Evolutionary conservation across 306 rosid genomes (phyloP).

Genomic region (Trifolium repens): DNA sequence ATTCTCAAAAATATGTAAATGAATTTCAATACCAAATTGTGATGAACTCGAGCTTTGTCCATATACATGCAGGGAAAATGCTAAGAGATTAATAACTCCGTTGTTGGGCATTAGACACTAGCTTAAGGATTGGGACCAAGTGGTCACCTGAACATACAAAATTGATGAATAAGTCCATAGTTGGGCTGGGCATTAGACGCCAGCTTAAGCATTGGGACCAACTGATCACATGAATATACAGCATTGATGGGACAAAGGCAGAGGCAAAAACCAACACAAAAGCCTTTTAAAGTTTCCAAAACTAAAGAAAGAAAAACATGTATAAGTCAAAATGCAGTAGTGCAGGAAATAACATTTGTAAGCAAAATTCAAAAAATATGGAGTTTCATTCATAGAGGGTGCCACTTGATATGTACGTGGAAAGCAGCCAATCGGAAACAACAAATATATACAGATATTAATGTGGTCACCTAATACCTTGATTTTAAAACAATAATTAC

Average conservation of each 20-base stretch:
- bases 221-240: conserved; percentile 15
- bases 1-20: conserved; percentile 20
- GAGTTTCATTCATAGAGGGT: conserved; percentile 33
- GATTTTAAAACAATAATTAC: conserved; percentile 51
- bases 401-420: conserved; percentile 2
- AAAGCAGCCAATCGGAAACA: conserved; percentile 25
- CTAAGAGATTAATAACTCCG: conserved; percentile 10
- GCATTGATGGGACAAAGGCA: conserved; percentile 28
- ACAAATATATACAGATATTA: conserved; percentile 7
- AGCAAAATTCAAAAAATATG: neutral
- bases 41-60: conserved; percentile 16
- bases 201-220: conserved; percentile 24
- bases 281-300: conserved; percentile 29
- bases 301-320: neutral
- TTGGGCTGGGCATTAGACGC: conserved; percentile 31
- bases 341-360: conserved; percentile 18
- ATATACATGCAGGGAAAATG: conserved; percentile 24
- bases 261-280: conserved; percentile 13
- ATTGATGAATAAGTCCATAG: neutral
- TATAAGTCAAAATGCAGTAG: conserved; percentile 25
- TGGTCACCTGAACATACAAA: conserved; percentile 3
- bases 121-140: conserved; percentile 26
- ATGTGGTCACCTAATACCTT: conserved; percentile 25
- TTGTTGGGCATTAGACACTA: conserved; percentile 17
- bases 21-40: conserved; percentile 11